Evolutionary conservation across 2,329 filamentous ascomycete species (phyloP), one percentile per base, ranked within the genome.

Genomic region (Hypoxylon sp.): DNA sequence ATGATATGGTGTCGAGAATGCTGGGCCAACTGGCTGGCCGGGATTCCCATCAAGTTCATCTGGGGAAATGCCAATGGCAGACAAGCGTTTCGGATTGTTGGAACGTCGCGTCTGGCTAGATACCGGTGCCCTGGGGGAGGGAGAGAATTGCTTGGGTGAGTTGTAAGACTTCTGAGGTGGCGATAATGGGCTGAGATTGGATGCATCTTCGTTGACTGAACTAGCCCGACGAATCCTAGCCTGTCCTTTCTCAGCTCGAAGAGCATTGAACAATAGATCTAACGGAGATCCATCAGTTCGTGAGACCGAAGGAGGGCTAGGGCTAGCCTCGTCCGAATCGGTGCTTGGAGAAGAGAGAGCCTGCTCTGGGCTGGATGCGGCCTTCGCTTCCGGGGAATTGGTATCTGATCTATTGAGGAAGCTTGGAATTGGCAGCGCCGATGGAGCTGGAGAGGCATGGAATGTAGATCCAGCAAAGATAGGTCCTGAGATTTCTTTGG

Each of bases 401-500:
- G 90, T 90, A 11, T 92, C 85, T 0, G 93, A 90, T 75, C 92
- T 95, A 30, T 92, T 91, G 69, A 92, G 59, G 79, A 98, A 97
- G 76, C 92, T 97, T 10, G 96, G 96, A 65, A 98, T 92, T 0
- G 96, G 96, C 33, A 99, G 85, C 25, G 94, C 90, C 7, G 94
- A 97, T 0, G 96, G 92, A 1, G 95, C 95, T 20, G 96, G 96
- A 7, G 96, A 98, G 44, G 94, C 93, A 80, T 98, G 95, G 79
- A 98, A 99, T 4, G 94, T 97, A 35, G 95, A 92, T 13, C 95
- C 96, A 42, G 96, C 96, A 81, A 97, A 99, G 50, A 91, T 90
- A 66, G 89, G 84, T 54, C 81, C 81, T 31, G 80, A 80, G 54
- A 80, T 79, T 50, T 85, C 80, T 76, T 85, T 86, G 71, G 83